phyloP scores from a whole-genome alignment of 192 early-diverging fungal genomes.

The Coemansia sp. region DNA sequence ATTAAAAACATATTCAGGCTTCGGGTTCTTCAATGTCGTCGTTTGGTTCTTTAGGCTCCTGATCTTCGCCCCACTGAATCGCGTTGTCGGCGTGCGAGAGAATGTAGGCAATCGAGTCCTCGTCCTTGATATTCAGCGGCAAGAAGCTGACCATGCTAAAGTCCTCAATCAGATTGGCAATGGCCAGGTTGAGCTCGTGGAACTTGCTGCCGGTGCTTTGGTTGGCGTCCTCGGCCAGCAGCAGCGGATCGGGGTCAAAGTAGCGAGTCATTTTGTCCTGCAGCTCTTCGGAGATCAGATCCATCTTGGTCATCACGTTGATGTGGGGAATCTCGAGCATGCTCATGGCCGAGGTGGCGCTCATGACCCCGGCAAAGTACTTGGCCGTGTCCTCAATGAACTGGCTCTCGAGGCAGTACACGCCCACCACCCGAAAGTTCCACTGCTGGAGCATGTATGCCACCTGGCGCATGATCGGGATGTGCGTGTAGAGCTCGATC shows the following conservation, averaged over 20 bases:
- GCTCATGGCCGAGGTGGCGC: constrained; percentile 93
- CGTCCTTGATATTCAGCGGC: constrained; percentile 89
- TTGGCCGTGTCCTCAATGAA: constrained; percentile 95
- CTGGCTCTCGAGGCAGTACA: constrained; percentile 91
- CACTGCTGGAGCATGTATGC: constrained; percentile 63
- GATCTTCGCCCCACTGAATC: constrained; percentile 95
- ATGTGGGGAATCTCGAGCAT: constrained; percentile 97
- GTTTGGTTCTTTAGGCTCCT: constrained; percentile 84
- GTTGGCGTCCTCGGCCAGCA: constrained; percentile 82
- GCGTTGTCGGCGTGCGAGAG: constrained; percentile 90
- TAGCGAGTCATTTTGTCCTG: constrained; percentile 70
- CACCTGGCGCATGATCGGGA: constrained; percentile 87
- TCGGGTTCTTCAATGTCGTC: constrained; percentile 19
- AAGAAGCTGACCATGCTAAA: constrained; percentile 97
- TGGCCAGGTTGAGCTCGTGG: constrained; percentile 80
- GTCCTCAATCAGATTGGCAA: constrained; percentile 91
- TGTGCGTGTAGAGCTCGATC: constrained; percentile 98
- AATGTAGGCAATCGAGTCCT: constrained; percentile 84
- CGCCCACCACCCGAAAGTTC: constrained; percentile 85
- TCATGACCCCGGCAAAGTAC: constrained; percentile 95
- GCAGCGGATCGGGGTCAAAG: constrained; percentile 84
- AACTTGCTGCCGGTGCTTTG: constrained; percentile 67
- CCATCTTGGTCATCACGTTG: constrained; percentile 98
- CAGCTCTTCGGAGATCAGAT: constrained; percentile 67
- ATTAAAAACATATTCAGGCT: no score